Evolutionary conservation across 139 green algal genomes (phyloP).

Genomic region (Limnomonas spitsbergensis): DNA sequence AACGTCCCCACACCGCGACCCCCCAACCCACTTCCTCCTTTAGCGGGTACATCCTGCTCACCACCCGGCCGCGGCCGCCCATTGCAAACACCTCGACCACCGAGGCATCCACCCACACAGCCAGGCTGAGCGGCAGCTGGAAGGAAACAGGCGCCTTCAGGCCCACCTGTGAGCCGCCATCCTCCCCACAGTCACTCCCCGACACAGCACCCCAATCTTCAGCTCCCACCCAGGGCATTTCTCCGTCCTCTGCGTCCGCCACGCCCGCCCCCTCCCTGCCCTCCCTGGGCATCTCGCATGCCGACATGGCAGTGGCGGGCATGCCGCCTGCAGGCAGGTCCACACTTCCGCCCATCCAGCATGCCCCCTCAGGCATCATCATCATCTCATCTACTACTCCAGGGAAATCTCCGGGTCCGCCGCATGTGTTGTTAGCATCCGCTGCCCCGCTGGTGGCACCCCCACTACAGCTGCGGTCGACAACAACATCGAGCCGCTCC

Average conservation of each 20-base stretch:
- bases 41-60: conserved; percentile 15
- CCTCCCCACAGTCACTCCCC: too few species aligned
- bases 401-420: too few species aligned
- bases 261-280: too few species aligned
- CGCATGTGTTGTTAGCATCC: background rate
- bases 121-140: conserved; percentile 10
- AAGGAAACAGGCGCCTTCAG: too few species aligned
- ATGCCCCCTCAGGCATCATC: background rate
- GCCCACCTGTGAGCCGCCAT: too few species aligned
- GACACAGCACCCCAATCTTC: too few species aligned
- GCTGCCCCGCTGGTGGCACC: background rate
- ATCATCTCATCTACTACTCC: background rate
- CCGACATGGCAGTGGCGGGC: background rate
- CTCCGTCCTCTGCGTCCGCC: too few species aligned
- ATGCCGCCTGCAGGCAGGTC: conserved; percentile 4
- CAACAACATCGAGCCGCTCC: background rate
- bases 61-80: background rate
- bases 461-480: conserved; percentile 2
- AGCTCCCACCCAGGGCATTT: too few species aligned
- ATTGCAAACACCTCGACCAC: conserved; percentile 27
- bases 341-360: background rate
- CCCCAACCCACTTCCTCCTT: conserved; percentile 11
- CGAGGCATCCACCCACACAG: conserved; percentile 17
- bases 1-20: background rate
- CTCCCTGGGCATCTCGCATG: too few species aligned